These are phyloP conservation scores for Ascochyta fabae DNA, from an alignment of 2,329 filamentous ascomycete genomes.

Conservation along the genomic window DNA sequence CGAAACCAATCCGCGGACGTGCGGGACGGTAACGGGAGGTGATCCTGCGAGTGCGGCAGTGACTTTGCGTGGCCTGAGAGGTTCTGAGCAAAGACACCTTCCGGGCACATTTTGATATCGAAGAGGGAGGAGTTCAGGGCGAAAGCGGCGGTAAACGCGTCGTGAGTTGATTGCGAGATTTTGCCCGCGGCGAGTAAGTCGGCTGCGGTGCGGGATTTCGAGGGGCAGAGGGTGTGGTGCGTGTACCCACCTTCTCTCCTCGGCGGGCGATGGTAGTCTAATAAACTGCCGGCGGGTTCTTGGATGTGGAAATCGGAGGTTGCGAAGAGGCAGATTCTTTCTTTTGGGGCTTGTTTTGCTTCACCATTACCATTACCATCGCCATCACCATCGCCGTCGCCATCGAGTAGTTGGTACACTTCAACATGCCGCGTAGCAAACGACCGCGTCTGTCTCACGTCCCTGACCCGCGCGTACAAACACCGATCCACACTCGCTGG, in stretches of 20 bases:
- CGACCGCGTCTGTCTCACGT: conserved; percentile 54
- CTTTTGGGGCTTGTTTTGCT: neutral
- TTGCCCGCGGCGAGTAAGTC: conserved; percentile 19
- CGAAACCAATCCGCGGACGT: conserved; percentile 54
- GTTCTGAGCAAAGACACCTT: conserved; percentile 55
- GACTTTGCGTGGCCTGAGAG: conserved; percentile 50
- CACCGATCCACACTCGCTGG: conserved; percentile 53
- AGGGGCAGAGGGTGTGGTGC: conserved; percentile 22
- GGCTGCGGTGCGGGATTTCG: neutral
- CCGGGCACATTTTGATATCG: conserved; percentile 47
- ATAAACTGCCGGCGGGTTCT: conserved; percentile 39
- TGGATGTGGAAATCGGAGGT: conserved; percentile 56
- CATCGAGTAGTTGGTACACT: conserved; percentile 51
- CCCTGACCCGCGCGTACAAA: conserved; percentile 47
- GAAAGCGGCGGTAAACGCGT: conserved; percentile 39
- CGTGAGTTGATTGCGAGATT: conserved; percentile 21
- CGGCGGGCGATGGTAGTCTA: conserved; percentile 52
- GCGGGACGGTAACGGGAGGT: conserved; percentile 41
- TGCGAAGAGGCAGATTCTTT: conserved; percentile 53
- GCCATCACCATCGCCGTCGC: conserved; percentile 34
- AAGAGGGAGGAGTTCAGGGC: conserved; percentile 38
- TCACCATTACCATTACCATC: conserved; percentile 22
- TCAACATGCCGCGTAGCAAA: conserved; percentile 58
- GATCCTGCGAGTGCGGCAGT: conserved; percentile 46
- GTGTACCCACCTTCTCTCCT: conserved; percentile 33